phyloP scores from a whole-genome alignment of 257 asterid species.

The Primulina huaijiensis region DNA sequence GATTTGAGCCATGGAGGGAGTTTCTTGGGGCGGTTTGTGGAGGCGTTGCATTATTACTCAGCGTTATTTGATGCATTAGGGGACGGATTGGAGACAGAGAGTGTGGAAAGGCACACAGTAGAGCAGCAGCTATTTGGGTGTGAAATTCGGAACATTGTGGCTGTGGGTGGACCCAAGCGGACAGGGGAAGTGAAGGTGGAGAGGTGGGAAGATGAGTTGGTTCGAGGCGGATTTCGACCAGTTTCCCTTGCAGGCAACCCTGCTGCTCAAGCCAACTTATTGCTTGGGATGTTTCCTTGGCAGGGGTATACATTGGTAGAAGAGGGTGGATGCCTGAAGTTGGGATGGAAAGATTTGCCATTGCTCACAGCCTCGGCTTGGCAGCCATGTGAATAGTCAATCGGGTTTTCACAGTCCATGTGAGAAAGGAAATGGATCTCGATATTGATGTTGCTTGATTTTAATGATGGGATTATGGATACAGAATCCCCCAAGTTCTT shows the following conservation, averaged over 20 bases:
- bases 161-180: conserved; percentile 84
- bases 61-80: conserved; percentile 87
- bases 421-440: not conserved
- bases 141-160: conserved; percentile 83
- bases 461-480: not conserved
- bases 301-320: conserved; percentile 88
- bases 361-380: conserved; percentile 92
- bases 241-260: conserved; percentile 77
- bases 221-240: conserved; percentile 60
- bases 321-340: conserved; percentile 71
- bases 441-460: not conserved
- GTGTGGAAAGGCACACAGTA: conserved; percentile 78
- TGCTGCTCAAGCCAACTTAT: conserved; percentile 67
- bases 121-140: conserved; percentile 84
- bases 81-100: conserved; percentile 66
- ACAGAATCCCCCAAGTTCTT: not conserved
- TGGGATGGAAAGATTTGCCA: conserved; percentile 90
- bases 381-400: conserved; percentile 53
- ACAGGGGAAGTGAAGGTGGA: conserved; percentile 70
- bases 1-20: conserved; percentile 66
- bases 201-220: conserved; percentile 72
- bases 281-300: conserved; percentile 93
- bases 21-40: conserved; percentile 73
- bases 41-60: conserved; percentile 81
- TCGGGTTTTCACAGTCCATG: not conserved